Evolutionary conservation across 148 eudicot species (phyloP).

Genomic region (Amaranthus cruentus): DNA sequence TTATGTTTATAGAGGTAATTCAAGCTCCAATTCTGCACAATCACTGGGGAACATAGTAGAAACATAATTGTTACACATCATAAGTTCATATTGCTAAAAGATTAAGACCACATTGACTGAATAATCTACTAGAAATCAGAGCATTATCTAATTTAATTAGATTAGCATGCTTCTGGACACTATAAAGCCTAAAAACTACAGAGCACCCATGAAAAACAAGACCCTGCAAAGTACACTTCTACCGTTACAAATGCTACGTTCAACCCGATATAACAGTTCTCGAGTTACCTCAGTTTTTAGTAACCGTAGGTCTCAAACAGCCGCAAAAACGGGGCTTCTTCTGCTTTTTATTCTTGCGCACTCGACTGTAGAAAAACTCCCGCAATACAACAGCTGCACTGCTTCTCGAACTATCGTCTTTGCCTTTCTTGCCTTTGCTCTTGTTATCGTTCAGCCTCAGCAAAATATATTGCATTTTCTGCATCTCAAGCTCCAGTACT

Average conservation of each 20-base stretch:
- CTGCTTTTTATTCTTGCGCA: conserved; percentile 39
- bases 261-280: neutral
- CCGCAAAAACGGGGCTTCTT: conserved; percentile 68
- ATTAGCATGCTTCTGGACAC: conserved; percentile 10
- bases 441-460: conserved; percentile 57
- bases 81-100: neutral
- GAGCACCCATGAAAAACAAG: neutral
- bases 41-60: neutral
- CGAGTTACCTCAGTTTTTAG: conserved; percentile 23
- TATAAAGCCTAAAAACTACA: neutral
- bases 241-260: neutral
- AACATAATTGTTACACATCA: conserved; percentile 2
- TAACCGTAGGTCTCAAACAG: conserved; percentile 48
- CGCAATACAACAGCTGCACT: conserved; percentile 50
- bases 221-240: neutral
- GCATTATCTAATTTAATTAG: neutral
- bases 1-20: no score
- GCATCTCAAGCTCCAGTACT: conserved; percentile 64
- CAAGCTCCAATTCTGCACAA: neutral
- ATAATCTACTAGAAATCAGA: conserved; percentile 2
- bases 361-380: conserved; percentile 55
- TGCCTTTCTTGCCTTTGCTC: conserved; percentile 46
- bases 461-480: conserved; percentile 57
- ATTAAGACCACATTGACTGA: neutral
- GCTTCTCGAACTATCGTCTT: conserved; percentile 37